These are phyloP conservation scores for Xanthoceras sorbifolium DNA, from an alignment of 345 rosid species.

Conservation along the genomic window DNA sequence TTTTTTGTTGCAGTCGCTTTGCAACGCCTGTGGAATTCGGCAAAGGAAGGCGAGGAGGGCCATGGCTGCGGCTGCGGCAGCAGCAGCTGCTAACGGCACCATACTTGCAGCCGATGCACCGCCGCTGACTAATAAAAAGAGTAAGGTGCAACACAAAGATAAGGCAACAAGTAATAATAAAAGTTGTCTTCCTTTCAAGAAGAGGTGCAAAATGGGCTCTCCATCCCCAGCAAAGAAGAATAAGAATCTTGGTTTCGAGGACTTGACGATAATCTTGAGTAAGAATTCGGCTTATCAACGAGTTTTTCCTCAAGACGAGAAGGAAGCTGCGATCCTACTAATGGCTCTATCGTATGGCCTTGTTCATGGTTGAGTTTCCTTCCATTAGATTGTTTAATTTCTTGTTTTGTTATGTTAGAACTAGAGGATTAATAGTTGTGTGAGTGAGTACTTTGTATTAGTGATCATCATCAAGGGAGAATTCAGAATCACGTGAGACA, in stretches of 20 bases:
- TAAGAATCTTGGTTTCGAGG: constrained; percentile 68
- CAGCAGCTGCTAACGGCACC: constrained; percentile 24
- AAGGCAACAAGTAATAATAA: constrained; percentile 30
- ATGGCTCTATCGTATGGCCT: constrained; percentile 94
- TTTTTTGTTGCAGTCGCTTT: constrained; percentile 61
- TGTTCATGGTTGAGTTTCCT: constrained; percentile 51
- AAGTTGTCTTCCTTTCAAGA: constrained; percentile 39
- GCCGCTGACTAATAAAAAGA: constrained; percentile 14
- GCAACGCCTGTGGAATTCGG: constrained; percentile 94
- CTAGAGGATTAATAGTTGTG: neutral
- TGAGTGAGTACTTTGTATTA: neutral
- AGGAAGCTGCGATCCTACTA: constrained; percentile 91
- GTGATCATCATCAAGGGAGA: neutral
- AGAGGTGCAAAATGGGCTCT: constrained; percentile 35
- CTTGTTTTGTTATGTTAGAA: neutral
- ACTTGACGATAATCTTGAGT: constrained; percentile 63
- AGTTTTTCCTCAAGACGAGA: constrained; percentile 94
- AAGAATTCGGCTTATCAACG: constrained; percentile 67
- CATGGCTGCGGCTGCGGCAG: constrained; percentile 58
- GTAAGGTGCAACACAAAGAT: constrained; percentile 39
- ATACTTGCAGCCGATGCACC: constrained; percentile 18
- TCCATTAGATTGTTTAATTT: constrained; percentile 4
- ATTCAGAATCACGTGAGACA: constrained; percentile 1
- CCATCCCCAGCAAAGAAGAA: constrained; percentile 39
- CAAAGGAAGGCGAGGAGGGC: constrained; percentile 90